Evolutionary conservation across 192 early-diverging fungal genomes (phyloP), one percentile per base, ranked within the genome.

Genomic region (Anaeromyces robustus): DNA sequence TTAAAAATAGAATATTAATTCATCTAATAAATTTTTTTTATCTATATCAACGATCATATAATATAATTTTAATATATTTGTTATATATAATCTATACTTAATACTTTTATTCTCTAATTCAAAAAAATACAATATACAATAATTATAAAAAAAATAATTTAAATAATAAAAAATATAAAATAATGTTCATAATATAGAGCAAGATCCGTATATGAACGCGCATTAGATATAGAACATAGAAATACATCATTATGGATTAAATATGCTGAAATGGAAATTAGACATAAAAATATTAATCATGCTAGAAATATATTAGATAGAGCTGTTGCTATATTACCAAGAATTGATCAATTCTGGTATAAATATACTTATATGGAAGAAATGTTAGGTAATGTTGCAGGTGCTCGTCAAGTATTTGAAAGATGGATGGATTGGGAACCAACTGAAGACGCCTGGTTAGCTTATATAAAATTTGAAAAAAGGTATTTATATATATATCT

Each of bases 341-440:
- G 89, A 19, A 84, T 88, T 22, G 90, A 91, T 82, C 77, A 85
- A 37, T 89, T 91, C 82, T 91, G 88, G 93, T 95, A 94, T 90
- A 96, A 97, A 81, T 99, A 98, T 86, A 92, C 95, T 22, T 96
- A 96, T 80, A 98, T 99, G 97, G 98, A 99, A 82, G 98, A 99
- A 84, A 86, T 94, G 83, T 83, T 99, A 84, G 96, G 94, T 30
- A 97, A 98, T 82, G 88, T 96, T 0, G 88, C 90, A 17, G 94
- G 95, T 11, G 93, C 93, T 1, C 90, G 98, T 16, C 93, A 94
- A 41, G 93, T 99, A 30, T 99, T 99, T 91, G 95, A 97, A 80
- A 90, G 98, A 52, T 99, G 98, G 98, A 98, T 99, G 97, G 90
- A 93, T 80, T 98, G 98, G 97, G 96, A 98, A 82, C 96, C 97